Base-by-base conservation (phyloP, 2,329 filamentous ascomycete genomes). In the Fusarium sp. region DNA sequence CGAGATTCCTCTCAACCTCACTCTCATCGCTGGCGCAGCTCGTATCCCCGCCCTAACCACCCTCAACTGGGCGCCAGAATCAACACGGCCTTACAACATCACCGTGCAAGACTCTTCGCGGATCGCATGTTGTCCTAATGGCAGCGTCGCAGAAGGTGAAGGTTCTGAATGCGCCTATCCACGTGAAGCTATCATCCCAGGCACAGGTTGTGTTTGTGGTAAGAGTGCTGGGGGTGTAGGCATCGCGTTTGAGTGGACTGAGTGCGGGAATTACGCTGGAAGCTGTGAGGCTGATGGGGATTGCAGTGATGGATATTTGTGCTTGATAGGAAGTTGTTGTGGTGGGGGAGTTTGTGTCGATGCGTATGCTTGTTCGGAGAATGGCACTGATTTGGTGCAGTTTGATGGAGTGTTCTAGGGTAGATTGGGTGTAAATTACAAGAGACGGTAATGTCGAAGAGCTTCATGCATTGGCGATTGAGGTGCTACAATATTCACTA, bases 311-410 rank as follows among this genome's bases (percentile, higher is more conserved):
- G 71, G 66, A 4, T 75, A 73, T 56, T 62, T 78, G 39, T 80
- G 78, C 40, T 32, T 80, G 46, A 74, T 67, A 11, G 78, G 77
- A n/a, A 79, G 75, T 52, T 80, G 78, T 47, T 80, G 78, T 40
- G 77, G 75, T 2, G 63, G 66, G 2, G 78, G 78, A 4, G 76
- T 80, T 6, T 80, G 78, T 50, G 72, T 79, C 58, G 76, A 80
- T 70, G 75, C 76, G 7, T 78, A 75, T 58, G 75, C 76, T 56
- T 80, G 78, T 59, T 78, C 78, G 4, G 75, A 78, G 59, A 75
- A 76, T 33, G 76, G 76, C 3, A 77, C 75, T 8, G 56, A 46
- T 32, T 45, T 79, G 65, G 66, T 78, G 17, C 70, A 58, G 46
- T 67, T 68, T 52, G 57, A 61, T 49, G 56, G 37, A 7, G 40